Percentiles rank a stretch among this genome's conserved stretches.
Conservation (phyloP, 1,139 yeast species). For the Hanseniaspora uvarum region DNA sequence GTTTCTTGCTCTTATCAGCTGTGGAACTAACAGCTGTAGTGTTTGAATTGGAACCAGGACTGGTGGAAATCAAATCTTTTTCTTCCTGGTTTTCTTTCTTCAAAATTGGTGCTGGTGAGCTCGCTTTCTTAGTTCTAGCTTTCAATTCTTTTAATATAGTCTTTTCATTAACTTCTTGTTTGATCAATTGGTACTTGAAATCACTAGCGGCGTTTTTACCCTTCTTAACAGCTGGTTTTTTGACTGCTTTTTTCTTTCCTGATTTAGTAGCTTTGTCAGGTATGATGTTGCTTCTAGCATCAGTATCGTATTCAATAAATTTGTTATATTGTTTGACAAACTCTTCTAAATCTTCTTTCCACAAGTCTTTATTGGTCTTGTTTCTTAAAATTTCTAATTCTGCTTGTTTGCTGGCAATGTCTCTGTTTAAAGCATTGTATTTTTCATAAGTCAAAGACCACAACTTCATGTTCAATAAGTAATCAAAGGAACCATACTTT, state of each 20-base stretch:
- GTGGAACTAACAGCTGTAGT: constrained; percentile 18
- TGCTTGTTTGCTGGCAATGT: constrained; percentile 59
- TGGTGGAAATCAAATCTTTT: background rate
- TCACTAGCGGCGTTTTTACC: constrained; percentile 26
- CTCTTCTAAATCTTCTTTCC: constrained; percentile 72
- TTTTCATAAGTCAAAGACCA: constrained; percentile 90
- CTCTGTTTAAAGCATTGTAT: constrained; percentile 66
- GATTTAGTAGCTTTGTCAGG: constrained; percentile 26
- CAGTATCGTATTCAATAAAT: constrained; percentile 49
- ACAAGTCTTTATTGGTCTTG: constrained; percentile 73
- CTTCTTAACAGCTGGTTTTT: constrained; percentile 21
- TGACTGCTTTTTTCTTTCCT: constrained; percentile 24
- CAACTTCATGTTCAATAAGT: constrained; percentile 75
- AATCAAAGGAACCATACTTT: constrained; percentile 54
- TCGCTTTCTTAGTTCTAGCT: constrained; percentile 23
- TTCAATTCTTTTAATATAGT: constrained; percentile 15
- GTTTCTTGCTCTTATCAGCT: background rate
- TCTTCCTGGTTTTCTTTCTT: constrained; percentile 20
- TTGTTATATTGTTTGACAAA: constrained; percentile 58
- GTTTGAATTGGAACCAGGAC: constrained; percentile 1
- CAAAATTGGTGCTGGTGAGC: constrained; percentile 23
- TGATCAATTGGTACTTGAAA: constrained; percentile 27
- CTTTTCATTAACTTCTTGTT: constrained; percentile 23
- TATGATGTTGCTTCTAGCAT: constrained; percentile 31
- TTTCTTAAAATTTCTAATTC: constrained; percentile 60